Evolutionary conservation across 441 rosid genomes (phyloP).

Genomic region (Isatis lusitanica): DNA sequence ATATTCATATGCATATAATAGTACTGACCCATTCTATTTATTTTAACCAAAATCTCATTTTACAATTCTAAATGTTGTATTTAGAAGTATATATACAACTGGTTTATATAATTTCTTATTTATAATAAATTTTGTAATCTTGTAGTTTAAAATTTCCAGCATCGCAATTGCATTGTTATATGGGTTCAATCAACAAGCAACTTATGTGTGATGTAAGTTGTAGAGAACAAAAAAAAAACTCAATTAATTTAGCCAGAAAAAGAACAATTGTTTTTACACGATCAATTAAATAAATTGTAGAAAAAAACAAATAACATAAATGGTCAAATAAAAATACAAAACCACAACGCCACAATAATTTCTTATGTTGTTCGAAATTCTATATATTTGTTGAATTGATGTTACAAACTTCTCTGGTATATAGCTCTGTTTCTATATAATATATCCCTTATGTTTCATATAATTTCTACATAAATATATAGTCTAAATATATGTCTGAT

Average conservation of each 20-base stretch:
- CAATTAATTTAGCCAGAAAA: too few species aligned
- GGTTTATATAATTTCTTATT: background rate
- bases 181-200: background rate
- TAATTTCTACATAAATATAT: background rate
- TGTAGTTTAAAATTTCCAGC: background rate
- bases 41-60: background rate
- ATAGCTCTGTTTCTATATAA: background rate
- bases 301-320: background rate
- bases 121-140: background rate
- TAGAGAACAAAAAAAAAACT: too few species aligned
- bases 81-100: background rate
- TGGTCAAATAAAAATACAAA: background rate
- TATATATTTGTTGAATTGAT: background rate
- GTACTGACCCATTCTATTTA: background rate
- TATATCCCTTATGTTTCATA: background rate
- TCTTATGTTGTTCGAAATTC: background rate
- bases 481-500: background rate
- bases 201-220: background rate
- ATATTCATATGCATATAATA: background rate
- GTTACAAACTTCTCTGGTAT: background rate
- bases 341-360: background rate
- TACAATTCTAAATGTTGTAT: background rate
- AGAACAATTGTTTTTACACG: background rate
- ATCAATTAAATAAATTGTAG: background rate
- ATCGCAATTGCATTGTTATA: background rate